Evolutionary conservation across 805 yeast species (phyloP), one percentile per base, ranked within the genome.

Genomic region (Candida taoyuanica): DNA sequence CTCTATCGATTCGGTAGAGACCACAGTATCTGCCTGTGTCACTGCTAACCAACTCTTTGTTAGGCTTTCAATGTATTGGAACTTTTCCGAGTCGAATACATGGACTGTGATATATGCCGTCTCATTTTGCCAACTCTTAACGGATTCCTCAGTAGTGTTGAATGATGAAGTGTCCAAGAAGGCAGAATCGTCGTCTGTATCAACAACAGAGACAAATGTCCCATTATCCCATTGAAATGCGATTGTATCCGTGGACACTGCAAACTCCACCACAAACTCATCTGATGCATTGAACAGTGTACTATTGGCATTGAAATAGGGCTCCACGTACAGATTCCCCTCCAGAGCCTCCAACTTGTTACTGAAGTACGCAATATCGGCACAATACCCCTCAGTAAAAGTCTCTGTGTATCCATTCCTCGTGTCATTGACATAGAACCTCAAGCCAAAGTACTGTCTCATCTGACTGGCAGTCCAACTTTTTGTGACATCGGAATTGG

Each of bases 181-280:
- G 0, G 84, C 88, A 25, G 85, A 73, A 14, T 68, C 64, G 50
- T 74, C 73, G 59, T 85, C 95, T 0, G 88, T 63, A 55, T 86
- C 96, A 2, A 84, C 73, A 14, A 82, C 62, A 25, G 59, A 50
- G 0, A 77, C 70, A 73, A 77, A 72, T 9, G 75, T 55, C 14
- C 74, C 62, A 31, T 67, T 64, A 56, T 81, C 87, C 84, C 85
- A 82, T 53, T 81, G 85, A 49, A 74, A 82, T 1, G 76, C 76
- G 47, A 81, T 62, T 53, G 78, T 78, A 34, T 67, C 67, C 50
- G 72, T 79, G 3, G 86, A 78, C 3, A 76, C 73, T 3, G 86
- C 89, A 24, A 87, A 58, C 53, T 78, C 75, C 5, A 48, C 30
- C 7, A 30, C 28, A 11, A 49, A 47, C 13, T 18, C 15, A 5